A percentile compares a stretch with the other conserved stretches of the same genome.
phyloP scores from a whole-genome alignment of 163 green algal species.

The Chlorella variabilis region DNA sequence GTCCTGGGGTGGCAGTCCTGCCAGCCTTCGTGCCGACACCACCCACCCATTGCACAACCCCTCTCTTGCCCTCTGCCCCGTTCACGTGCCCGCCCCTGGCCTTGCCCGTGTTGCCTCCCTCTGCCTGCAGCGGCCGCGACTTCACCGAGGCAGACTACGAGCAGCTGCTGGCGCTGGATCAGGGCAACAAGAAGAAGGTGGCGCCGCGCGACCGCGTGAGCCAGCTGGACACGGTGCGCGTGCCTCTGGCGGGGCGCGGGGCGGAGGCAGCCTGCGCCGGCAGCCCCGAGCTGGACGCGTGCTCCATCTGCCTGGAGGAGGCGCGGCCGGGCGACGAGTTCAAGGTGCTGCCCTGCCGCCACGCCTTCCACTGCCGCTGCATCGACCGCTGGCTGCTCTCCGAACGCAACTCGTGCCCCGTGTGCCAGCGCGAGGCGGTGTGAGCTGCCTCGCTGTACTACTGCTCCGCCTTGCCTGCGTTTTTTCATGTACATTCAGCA shows the following conservation, averaged over 20 bases:
- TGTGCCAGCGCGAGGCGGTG: conserved; percentile 14
- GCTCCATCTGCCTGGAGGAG: conserved; percentile 65
- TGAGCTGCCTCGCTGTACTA: too few species aligned
- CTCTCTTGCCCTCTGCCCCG: too few species aligned
- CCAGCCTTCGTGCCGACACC: too few species aligned
- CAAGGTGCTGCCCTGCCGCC: conserved; percentile 49
- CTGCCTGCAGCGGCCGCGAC: conserved; percentile 5
- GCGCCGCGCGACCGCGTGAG: conserved; percentile 49
- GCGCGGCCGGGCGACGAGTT: conserved; percentile 42
- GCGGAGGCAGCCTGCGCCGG: background rate
- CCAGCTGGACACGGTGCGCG: conserved; percentile 43
- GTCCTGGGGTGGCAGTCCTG: too few species aligned
- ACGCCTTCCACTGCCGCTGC: conserved; percentile 53
- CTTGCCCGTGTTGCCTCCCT: too few species aligned
- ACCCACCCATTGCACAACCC: too few species aligned
- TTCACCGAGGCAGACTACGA: conserved; percentile 59
- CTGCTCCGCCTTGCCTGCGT: too few species aligned
- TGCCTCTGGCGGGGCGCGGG: conserved; percentile 4
- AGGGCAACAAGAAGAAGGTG: conserved; percentile 52
- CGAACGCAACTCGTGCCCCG: conserved; percentile 26
- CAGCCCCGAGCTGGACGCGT: conserved; percentile 29
- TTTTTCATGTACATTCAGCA: too few species aligned
- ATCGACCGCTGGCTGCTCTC: conserved; percentile 55
- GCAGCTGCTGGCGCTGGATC: conserved; percentile 64
- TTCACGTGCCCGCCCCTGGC: too few species aligned